These are phyloP conservation scores for Apiotrichum sp. DNA, from an alignment of 1,284 basidiomycete species.

Conservation along the genomic window DNA sequence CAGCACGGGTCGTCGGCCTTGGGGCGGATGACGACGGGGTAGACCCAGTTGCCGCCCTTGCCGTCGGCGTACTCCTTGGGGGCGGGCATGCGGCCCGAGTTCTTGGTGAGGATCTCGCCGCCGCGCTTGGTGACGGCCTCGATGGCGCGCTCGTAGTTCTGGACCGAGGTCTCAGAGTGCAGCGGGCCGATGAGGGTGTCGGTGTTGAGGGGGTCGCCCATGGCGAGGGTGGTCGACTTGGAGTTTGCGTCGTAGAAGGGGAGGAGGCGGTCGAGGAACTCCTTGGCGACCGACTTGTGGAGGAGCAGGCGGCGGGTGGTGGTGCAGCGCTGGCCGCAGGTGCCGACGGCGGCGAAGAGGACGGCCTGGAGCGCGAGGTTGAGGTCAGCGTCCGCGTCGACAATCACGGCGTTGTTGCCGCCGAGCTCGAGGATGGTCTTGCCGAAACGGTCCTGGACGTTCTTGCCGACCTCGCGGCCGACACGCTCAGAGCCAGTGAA, in stretches of 20 bases:
- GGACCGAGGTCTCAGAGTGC: conserved; percentile 64
- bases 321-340: conserved; percentile 91
- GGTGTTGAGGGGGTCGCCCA: conserved; percentile 73
- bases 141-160: conserved; percentile 61
- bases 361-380: conserved; percentile 71
- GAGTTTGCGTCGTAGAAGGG: conserved; percentile 56
- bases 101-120: conserved; percentile 58
- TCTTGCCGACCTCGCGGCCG: conserved; percentile 74
- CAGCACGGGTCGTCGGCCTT: conserved; percentile 40
- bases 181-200: conserved; percentile 78
- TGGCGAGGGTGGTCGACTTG: conserved; percentile 52
- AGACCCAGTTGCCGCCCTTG: conserved; percentile 72
- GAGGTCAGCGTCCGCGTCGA: conserved; percentile 90
- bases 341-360: conserved; percentile 91
- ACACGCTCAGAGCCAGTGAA: conserved; percentile 90
- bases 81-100: conserved; percentile 28
- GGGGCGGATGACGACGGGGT: conserved; percentile 67
- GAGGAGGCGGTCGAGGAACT: conserved; percentile 70
- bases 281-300: conserved; percentile 67
- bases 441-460: conserved; percentile 58
- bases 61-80: conserved; percentile 48
- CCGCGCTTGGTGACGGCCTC: conserved; percentile 59
- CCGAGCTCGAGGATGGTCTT: conserved; percentile 76
- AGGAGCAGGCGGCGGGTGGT: conserved; percentile 84
- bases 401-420: conserved; percentile 87